A percentile compares a stretch with the other conserved stretches of the same genome.
phyloP scores from a whole-genome alignment of 129 eudicot genomes.

The Centella asiatica region DNA sequence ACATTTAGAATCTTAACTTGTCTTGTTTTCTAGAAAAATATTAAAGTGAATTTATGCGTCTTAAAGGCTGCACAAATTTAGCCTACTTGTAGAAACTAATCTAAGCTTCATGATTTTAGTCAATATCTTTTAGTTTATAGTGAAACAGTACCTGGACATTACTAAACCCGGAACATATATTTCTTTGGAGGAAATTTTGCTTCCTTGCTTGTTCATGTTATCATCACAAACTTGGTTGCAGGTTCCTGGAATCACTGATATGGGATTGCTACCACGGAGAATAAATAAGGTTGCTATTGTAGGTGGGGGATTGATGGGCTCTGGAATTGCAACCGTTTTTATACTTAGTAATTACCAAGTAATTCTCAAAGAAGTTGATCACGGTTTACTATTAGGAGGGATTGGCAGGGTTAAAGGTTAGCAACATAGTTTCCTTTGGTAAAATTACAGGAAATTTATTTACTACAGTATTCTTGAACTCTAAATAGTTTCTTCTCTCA shows the following conservation, averaged over 20 bases:
- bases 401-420: conserved; percentile 42
- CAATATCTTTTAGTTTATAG: background rate
- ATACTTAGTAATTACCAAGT: conserved; percentile 37
- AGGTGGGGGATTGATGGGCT: conserved; percentile 49
- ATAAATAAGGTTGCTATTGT: conserved; percentile 44
- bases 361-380: conserved; percentile 32
- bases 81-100: background rate
- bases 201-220: background rate
- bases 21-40: background rate
- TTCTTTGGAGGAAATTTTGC: background rate
- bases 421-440: background rate
- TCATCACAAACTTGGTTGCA: conserved; percentile 9
- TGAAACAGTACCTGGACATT: background rate
- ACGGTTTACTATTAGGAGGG: conserved; percentile 22
- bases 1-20: background rate
- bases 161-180: background rate
- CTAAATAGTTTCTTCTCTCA: conserved; percentile 18
- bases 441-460: background rate
- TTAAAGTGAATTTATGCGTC: background rate
- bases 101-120: background rate
- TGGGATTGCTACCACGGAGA: conserved; percentile 35
- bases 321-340: conserved; percentile 43
- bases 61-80: background rate
- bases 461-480: background rate
- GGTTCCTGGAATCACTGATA: conserved; percentile 51